Conservation (phyloP, 305 asterid species). For the Striga hermonthica region DNA sequence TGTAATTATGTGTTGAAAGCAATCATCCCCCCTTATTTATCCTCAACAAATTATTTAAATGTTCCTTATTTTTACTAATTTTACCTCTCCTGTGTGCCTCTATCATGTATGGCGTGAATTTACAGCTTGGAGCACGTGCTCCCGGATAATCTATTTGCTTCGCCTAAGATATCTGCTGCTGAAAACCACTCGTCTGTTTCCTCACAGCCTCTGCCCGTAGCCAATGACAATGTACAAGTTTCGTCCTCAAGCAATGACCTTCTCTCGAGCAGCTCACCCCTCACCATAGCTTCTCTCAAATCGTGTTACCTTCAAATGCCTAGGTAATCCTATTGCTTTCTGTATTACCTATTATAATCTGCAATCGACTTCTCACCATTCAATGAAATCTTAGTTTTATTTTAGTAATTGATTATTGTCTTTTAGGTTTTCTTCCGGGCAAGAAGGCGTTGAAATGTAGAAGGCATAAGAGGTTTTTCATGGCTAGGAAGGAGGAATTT, state of each 20-base stretch:
- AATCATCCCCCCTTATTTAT: too few relatives aligned
- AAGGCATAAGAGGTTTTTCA: constrained; percentile 14
- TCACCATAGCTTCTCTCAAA: constrained; percentile 61
- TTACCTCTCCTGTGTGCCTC: too few relatives aligned
- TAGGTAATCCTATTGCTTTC: constrained; percentile 36
- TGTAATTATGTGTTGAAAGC: too few relatives aligned
- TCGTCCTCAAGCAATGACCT: too few relatives aligned
- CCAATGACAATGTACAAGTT: constrained; percentile 31
- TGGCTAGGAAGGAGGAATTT: constrained; percentile 48
- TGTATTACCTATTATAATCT: neutral
- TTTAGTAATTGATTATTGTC: constrained; percentile 10
- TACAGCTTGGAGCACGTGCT: constrained; percentile 64
- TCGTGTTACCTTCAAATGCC: constrained; percentile 73
- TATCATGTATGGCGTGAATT: constrained; percentile 3
- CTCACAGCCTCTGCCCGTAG: constrained; percentile 33
- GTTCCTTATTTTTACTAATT: too few relatives aligned
- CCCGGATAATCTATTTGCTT: constrained; percentile 77
- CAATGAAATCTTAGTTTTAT: neutral
- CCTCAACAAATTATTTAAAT: too few relatives aligned
- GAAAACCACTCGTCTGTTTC: constrained; percentile 35
- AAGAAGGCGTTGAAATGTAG: constrained; percentile 78
- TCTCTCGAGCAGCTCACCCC: constrained; percentile 52
- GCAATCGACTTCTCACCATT: neutral
- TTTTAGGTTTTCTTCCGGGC: constrained; percentile 54
- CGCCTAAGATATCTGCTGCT: constrained; percentile 61